Percentiles rank a stretch among this genome's conserved stretches.
These are phyloP conservation scores for Coemansia sp. DNA, from an alignment of 192 early-diverging fungal species.

Conservation along the genomic window DNA sequence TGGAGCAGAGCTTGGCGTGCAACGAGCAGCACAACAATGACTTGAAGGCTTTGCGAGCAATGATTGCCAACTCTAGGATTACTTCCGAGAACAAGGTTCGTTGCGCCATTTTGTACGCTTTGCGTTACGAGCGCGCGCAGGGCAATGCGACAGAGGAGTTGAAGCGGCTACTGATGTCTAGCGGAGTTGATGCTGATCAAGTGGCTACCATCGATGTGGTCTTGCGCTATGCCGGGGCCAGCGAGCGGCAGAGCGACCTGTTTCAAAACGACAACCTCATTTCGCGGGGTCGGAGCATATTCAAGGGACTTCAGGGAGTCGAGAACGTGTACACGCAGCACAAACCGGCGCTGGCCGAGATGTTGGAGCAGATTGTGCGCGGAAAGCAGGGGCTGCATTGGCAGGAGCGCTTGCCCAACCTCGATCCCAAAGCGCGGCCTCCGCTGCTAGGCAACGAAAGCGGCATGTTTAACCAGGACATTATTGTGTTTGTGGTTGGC, in stretches of 20 bases:
- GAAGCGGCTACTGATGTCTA: conserved; percentile 65
- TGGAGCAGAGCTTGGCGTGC: conserved; percentile 93
- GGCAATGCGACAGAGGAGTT: conserved; percentile 69
- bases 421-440: conserved; percentile 32
- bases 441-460: conserved; percentile 26
- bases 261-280: conserved; percentile 87
- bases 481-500: conserved; percentile 94
- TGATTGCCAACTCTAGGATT: conserved; percentile 66
- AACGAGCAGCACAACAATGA: conserved; percentile 80
- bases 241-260: conserved; percentile 81
- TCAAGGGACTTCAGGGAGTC: conserved; percentile 92
- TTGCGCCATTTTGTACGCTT: conserved; percentile 79
- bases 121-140: conserved; percentile 84
- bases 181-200: conserved; percentile 68
- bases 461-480: conserved; percentile 77
- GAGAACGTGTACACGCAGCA: conserved; percentile 99
- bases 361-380: conserved; percentile 73
- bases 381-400: conserved; percentile 50
- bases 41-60: conserved; percentile 60
- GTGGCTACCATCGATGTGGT: conserved; percentile 68
- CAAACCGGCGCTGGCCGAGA: conserved; percentile 75
- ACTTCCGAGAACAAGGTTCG: conserved; percentile 71
- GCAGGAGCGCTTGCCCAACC: conserved; percentile 54
- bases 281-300: conserved; percentile 76
- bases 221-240: conserved; percentile 70